These are phyloP conservation scores for Vaccinium myrtillus DNA, from an alignment of 148 eudicot genomes.

Conservation along the genomic window DNA sequence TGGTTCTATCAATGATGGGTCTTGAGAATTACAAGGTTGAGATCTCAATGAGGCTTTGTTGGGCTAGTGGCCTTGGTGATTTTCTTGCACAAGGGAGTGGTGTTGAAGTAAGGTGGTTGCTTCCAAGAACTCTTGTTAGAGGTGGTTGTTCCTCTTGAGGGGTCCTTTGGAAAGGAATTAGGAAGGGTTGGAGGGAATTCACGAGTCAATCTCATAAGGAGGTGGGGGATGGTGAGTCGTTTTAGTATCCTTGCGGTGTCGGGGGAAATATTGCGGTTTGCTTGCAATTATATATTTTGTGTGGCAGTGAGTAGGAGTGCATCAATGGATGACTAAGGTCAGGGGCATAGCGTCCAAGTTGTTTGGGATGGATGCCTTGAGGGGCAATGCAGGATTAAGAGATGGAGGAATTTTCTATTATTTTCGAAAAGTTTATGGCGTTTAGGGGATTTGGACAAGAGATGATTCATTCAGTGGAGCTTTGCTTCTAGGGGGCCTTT, in stretches of 20 bases:
- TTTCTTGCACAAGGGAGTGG: background rate
- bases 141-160: background rate
- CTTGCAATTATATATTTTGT: background rate
- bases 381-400: background rate
- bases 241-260: background rate
- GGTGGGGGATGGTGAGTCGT: background rate
- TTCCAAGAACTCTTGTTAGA: background rate
- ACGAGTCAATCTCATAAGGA: background rate
- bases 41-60: background rate
- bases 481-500: background rate
- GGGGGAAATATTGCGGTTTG: too few relatives aligned
- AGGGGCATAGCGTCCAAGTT: background rate
- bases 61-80: background rate
- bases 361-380: background rate
- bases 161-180: background rate
- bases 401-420: background rate
- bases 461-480: background rate
- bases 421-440: background rate
- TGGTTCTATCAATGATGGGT: background rate
- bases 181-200: background rate
- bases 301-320: background rate
- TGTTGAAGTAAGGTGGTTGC: background rate
- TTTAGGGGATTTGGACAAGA: background rate
- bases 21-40: background rate
- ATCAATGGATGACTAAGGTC: background rate